Conservation (phyloP, 768 basidiomycete genomes). For the Clavulina sp. region DNA sequence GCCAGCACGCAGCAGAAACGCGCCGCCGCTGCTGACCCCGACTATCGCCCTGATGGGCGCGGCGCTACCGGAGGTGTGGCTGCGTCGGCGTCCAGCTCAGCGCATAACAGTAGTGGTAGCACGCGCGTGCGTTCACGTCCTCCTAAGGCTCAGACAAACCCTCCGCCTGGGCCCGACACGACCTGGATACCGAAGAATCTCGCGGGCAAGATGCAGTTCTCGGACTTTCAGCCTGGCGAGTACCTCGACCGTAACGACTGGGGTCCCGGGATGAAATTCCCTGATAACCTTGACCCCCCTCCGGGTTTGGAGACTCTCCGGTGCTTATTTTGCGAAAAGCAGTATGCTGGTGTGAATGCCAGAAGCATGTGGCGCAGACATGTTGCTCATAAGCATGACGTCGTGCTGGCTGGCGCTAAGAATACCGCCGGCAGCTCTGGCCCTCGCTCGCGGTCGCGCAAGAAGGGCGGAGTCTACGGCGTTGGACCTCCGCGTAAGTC, state of each 20-base stretch:
- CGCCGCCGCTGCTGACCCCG: no score
- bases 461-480: no score
- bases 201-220: slow-evolving; percentile 7
- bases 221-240: slow-evolving; percentile 5
- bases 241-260: slow-evolving; percentile 8
- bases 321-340: slow-evolving; percentile 10
- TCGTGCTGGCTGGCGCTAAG: slow-evolving; percentile 9
- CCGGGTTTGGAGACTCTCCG: slow-evolving; percentile 6
- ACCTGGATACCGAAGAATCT: slow-evolving; percentile 7
- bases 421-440: background rate
- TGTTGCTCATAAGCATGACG: slow-evolving; percentile 11
- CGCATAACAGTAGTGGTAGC: no score
- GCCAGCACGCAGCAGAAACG: no score
- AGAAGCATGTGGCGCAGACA: slow-evolving; percentile 12
- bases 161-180: slow-evolving; percentile 6
- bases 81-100: no score
- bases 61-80: no score
- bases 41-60: no score
- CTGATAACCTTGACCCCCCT: slow-evolving; percentile 8
- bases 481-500: background rate
- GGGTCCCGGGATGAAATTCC: slow-evolving; percentile 4
- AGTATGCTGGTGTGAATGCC: slow-evolving; percentile 10
- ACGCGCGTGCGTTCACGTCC: no score
- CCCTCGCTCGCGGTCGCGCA: no score
- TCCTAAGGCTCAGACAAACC: slow-evolving; percentile 1